Evolutionary conservation across 75 land plant genomes (phyloP).

Genomic region (Picea sitchensis): DNA sequence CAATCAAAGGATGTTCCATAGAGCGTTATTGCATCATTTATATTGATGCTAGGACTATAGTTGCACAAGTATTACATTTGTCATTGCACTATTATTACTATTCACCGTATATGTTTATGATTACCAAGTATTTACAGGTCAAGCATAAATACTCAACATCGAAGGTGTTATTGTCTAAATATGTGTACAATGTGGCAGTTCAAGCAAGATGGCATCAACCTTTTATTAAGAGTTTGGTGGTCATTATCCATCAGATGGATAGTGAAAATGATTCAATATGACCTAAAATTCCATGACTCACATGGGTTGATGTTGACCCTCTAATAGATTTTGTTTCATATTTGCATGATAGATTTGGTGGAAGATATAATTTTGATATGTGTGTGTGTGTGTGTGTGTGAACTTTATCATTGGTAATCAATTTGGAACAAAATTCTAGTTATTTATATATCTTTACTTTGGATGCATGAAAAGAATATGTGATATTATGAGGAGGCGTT

Average conservation of each 20-base stretch:
- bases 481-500: too few species aligned
- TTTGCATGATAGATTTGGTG: too few species aligned
- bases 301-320: too few species aligned
- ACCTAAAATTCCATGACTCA: too few species aligned
- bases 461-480: too few species aligned
- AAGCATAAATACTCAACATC: background rate
- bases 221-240: background rate
- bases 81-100: background rate
- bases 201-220: background rate
- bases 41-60: background rate
- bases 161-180: background rate
- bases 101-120: background rate
- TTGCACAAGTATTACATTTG: background rate
- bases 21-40: conserved; percentile 4
- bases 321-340: too few species aligned
- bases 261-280: background rate
- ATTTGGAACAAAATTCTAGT: too few species aligned
- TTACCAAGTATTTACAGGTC: background rate
- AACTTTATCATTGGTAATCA: too few species aligned
- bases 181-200: background rate
- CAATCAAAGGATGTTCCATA: background rate
- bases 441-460: too few species aligned
- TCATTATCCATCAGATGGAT: background rate
- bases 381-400: too few species aligned
- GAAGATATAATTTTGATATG: too few species aligned